Conservation (phyloP, 2,329 filamentous ascomycete genomes). For the Colletotrichum phormii region DNA sequence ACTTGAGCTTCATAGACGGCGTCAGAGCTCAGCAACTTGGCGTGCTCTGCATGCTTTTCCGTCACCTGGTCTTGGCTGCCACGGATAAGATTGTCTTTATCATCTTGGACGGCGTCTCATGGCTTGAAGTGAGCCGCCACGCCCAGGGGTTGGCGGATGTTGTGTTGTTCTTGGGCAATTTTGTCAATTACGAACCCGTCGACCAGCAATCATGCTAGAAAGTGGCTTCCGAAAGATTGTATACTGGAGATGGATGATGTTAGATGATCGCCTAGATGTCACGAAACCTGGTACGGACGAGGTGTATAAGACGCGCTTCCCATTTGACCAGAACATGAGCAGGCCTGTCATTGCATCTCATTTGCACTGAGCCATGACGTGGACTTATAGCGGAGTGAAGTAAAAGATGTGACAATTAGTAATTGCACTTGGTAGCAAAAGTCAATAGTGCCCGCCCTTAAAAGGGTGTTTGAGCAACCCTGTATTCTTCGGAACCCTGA, state of each 20-base stretch:
- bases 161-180: background rate
- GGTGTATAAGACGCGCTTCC: too few species aligned
- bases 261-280: background rate
- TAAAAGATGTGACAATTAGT: too few species aligned
- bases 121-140: background rate
- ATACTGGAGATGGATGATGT: constrained; percentile 17
- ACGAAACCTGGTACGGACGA: too few species aligned
- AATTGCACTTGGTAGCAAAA: too few species aligned
- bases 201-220: background rate
- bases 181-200: constrained; percentile 4
- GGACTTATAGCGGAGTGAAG: too few species aligned
- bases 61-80: background rate
- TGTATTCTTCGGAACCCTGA: too few species aligned
- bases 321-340: too few species aligned
- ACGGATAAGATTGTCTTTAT: constrained; percentile 2
- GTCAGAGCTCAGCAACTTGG: background rate
- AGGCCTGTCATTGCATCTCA: too few species aligned
- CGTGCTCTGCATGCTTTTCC: background rate
- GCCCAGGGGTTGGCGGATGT: background rate
- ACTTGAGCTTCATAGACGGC: constrained; percentile 6
- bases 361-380: too few species aligned
- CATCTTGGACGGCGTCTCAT: constrained; percentile 3
- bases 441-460: too few species aligned
- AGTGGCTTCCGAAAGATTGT: background rate
- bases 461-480: too few species aligned